Base-by-base conservation (phyloP, 1,284 basidiomycete species). In the Boletellus deceptivus region DNA sequence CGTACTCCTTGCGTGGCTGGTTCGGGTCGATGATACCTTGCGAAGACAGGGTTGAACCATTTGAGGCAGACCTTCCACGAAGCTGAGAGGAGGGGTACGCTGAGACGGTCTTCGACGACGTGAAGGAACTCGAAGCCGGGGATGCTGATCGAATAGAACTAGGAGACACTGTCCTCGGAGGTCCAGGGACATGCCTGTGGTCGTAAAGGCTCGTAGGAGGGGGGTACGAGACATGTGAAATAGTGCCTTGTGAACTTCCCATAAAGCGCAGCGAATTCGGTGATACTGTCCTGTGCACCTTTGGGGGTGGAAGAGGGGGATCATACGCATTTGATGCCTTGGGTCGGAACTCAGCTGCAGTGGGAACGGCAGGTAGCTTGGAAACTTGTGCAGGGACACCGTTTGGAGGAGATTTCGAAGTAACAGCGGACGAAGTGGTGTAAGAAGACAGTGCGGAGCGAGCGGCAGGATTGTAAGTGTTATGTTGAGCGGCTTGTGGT, bases 281-380 rank as follows among this genome's bases (percentile, higher is more conserved):
- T 24, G 65, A 70, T 4, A 51, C 33, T 8, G 61, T 54, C 39
- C 65, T 63, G 31, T 61, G 59, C 14, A 74, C 69, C 60, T 77
- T 81, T 17, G 75, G 72, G 6, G 78, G 73, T 18, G 81, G 83
- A 49, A 91, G 77, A 24, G 89, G 89, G 14, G 89, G 89, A 56
- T 91, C 89, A 59, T 91, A 91, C 1, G 89, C 89, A 59, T 90
- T 88, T 18, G 72, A 75, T 18, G 80, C 71, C 65, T 83, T 86
- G 16, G 86, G 84, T 48, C 88, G 68, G 64, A 79, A 72, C 69
- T 68, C 56, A 54, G 71, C 56, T 1, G 63, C 62, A 1, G 72
- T 59, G 31, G 75, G 69, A 5, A 63, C 63, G 27, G 63, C 63
- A 31, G 69, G 55, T 7, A 65, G 58, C 35, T 76, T 71, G 6